Conservation (phyloP, 805 yeast genomes). For the Starmerella apis region DNA sequence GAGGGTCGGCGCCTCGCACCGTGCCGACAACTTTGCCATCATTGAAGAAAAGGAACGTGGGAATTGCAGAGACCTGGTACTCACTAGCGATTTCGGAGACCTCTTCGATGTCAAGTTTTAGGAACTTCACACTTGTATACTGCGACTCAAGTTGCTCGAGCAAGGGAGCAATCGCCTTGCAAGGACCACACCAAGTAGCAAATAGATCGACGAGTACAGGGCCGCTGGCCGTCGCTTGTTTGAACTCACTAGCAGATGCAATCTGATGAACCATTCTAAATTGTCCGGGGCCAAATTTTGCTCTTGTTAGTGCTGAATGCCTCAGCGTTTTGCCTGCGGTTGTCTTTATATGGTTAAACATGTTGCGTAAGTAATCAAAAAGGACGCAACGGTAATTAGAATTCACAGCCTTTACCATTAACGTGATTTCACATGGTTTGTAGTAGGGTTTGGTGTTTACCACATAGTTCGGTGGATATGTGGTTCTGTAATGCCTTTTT, state of each 20-base stretch:
- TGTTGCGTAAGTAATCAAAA: background rate
- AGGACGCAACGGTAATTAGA: no score
- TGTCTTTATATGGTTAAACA: constrained; percentile 9
- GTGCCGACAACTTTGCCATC: constrained; percentile 66
- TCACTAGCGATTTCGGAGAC: constrained; percentile 63
- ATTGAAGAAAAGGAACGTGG: constrained; percentile 67
- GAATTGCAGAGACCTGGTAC: constrained; percentile 54
- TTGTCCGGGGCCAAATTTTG: background rate
- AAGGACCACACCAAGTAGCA: constrained; percentile 98
- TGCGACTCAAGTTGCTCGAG: constrained; percentile 51
- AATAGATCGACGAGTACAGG: constrained; percentile 89
- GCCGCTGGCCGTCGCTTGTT: constrained; percentile 53
- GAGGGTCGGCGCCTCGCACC: constrained; percentile 83
- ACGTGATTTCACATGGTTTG: no score
- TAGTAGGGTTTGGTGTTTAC: no score
- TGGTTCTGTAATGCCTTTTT: no score
- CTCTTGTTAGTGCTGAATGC: background rate
- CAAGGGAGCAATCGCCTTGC: constrained; percentile 93
- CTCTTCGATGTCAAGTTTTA: constrained; percentile 87
- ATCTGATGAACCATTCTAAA: constrained; percentile 47
- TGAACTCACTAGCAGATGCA: constrained; percentile 48
- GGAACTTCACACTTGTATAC: constrained; percentile 60
- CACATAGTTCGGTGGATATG: no score
- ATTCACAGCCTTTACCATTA: no score
- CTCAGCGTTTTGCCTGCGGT: background rate